Conservation (phyloP, 2,329 filamentous ascomycete genomes). For the Arthrobotrys conoides region DNA sequence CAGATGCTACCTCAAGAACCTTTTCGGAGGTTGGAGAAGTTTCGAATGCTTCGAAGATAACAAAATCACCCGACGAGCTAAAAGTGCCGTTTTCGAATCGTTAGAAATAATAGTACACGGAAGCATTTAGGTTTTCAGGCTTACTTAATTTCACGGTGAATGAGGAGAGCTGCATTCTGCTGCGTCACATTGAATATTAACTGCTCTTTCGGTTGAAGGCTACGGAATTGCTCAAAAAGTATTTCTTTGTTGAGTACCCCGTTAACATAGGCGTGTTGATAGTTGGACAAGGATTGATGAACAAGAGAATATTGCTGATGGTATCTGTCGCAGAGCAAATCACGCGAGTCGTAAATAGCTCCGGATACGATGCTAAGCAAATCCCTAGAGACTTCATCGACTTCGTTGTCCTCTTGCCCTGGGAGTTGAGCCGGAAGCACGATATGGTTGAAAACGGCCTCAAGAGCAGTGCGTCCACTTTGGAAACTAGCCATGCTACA, state of each 20-base stretch:
- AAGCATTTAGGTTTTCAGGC: slow-evolving; percentile 41
- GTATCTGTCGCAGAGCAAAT: slow-evolving; percentile 56
- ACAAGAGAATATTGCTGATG: slow-evolving; percentile 58
- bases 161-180: slow-evolving; percentile 70
- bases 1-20: slow-evolving; percentile 71
- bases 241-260: slow-evolving; percentile 61
- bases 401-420: slow-evolving; percentile 65
- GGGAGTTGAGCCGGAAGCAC: slow-evolving; percentile 69
- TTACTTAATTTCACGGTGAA: slow-evolving; percentile 66
- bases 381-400: slow-evolving; percentile 64
- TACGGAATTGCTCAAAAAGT: slow-evolving; percentile 64
- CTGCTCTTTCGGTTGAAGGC: slow-evolving; percentile 64
- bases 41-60: slow-evolving; percentile 76
- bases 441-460: slow-evolving; percentile 67
- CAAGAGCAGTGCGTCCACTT: neutral
- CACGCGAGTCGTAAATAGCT: slow-evolving; percentile 59
- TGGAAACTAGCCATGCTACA: slow-evolving; percentile 26
- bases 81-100: slow-evolving; percentile 41
- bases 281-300: slow-evolving; percentile 57
- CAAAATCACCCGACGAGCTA: slow-evolving; percentile 60
- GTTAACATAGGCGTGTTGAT: slow-evolving; percentile 57
- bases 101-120: no score
- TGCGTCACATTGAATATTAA: slow-evolving; percentile 69
- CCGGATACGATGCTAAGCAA: slow-evolving; percentile 64
- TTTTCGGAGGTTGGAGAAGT: slow-evolving; percentile 71